A percentile compares a stretch with the other conserved stretches of the same genome.
Evolutionary conservation across 2,329 filamentous ascomycete genomes (phyloP).

Genomic region (Claviceps maximensis): DNA sequence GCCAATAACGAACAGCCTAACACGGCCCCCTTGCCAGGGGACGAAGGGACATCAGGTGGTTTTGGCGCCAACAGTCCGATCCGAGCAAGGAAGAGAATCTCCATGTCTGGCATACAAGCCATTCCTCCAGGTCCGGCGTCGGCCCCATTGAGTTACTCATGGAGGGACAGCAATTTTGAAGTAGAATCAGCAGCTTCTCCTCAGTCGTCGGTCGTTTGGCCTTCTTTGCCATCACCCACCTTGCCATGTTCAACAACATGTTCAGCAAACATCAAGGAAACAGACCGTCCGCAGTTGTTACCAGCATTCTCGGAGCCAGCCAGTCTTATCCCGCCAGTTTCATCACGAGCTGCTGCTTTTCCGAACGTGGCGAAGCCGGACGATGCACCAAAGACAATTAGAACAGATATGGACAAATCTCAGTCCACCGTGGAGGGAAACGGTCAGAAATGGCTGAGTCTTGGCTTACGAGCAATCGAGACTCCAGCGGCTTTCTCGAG

Average conservation of each 20-base stretch:
- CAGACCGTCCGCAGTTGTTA: not conserved
- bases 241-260: not conserved
- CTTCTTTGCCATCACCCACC: not conserved
- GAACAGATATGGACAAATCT: slow-evolving; percentile 16
- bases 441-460: slow-evolving; percentile 19
- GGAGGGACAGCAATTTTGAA: slow-evolving; percentile 33
- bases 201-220: not conserved
- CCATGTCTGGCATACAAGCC: slow-evolving; percentile 34
- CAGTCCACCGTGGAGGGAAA: slow-evolving; percentile 5
- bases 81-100: slow-evolving; percentile 39
- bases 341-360: not conserved
- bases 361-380: slow-evolving; percentile 5
- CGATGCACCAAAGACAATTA: slow-evolving; percentile 19
- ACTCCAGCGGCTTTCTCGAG: slow-evolving; percentile 6
- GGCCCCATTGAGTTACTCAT: slow-evolving; percentile 50
- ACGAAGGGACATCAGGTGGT: slow-evolving; percentile 32
- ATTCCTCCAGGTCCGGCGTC: slow-evolving; percentile 53
- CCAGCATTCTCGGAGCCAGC: not conserved
- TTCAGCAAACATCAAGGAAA: not conserved
- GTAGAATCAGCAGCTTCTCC: not conserved
- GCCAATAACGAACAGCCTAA: slow-evolving; percentile 42
- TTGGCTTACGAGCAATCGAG: slow-evolving; percentile 18
- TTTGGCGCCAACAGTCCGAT: slow-evolving; percentile 27
- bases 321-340: not conserved
- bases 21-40: slow-evolving; percentile 46